Evolutionary conservation across 352 stramenopile genomes (phyloP), one percentile per base, ranked within the genome.

Genomic region (Thalassiosira allenii): DNA sequence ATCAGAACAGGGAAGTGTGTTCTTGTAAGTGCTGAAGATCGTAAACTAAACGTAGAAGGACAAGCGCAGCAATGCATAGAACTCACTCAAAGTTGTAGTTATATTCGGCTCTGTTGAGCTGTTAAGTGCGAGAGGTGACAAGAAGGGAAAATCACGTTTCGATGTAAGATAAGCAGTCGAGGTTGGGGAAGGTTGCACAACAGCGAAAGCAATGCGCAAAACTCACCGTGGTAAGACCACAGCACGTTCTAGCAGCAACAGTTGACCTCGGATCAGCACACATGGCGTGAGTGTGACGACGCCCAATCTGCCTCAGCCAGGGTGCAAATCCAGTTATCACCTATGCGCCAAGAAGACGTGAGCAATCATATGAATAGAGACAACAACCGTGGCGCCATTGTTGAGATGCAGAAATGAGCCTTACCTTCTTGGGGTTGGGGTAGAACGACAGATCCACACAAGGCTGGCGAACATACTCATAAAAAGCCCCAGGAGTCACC

Each of bases 381-480:
- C n/a, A n/a, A n/a, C n/a, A n/a, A n/a, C n/a, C n/a, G n/a, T n/a
- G n/a, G n/a, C n/a, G n/a, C n/a, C n/a, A n/a, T n/a, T n/a, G n/a
- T n/a, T n/a, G n/a, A n/a, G n/a, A n/a, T n/a, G n/a, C n/a, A n/a
- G n/a, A n/a, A n/a, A n/a, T n/a, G n/a, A n/a, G n/a, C n/a, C n/a
- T n/a, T n/a, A n/a, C n/a, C n/a, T n/a, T 68, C 57, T 75, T 76
- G 1, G 73, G 44, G 65, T 84, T 81, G 1, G 69, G 30, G 64
- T 75, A 88, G 51, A 91, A 91, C 12, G 79, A 67, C 43, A 86
- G 51, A 4, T 89, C 37, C 22, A 91, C 84, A 76, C 87, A 92
- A 14, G 84, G 52, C 2, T 37, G 51, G 3, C 65, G 69, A 1
- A 88, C 40, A 73, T 92, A 93, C 62, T 91, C 86, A 51, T 90